These are phyloP conservation scores for Arthrobotrys musiformis DNA, from an alignment of 2,329 filamentous ascomycete genomes.

Conservation along the genomic window DNA sequence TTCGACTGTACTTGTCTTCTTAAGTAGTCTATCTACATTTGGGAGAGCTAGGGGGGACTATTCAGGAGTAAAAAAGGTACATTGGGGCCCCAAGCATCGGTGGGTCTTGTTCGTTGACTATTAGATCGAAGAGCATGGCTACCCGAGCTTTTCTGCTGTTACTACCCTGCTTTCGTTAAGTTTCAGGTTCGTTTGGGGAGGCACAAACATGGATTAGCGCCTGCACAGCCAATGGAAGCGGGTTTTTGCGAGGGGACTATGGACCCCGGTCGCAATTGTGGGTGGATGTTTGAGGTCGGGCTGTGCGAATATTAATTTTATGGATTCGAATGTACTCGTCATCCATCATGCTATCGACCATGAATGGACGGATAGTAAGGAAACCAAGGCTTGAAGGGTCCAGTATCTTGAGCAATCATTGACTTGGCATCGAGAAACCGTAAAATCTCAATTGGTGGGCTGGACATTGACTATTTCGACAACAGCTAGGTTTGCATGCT, in stretches of 20 bases:
- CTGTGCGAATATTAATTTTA: too few species aligned
- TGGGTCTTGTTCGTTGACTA: conserved; percentile 35
- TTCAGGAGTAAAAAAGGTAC: conserved; percentile 49
- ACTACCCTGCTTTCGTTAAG: conserved; percentile 45
- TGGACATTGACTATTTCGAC: background rate
- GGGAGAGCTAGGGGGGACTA: conserved; percentile 8
- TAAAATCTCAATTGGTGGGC: background rate
- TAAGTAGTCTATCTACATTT: conserved; percentile 50
- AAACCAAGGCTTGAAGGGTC: background rate
- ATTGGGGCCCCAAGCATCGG: conserved; percentile 14
- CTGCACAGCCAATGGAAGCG: conserved; percentile 44
- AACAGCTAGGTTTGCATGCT: background rate
- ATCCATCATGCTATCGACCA: conserved; percentile 6
- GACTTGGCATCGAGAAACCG: background rate
- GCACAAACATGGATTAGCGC: conserved; percentile 55
- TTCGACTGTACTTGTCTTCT: conserved; percentile 52
- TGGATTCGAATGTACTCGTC: conserved; percentile 27
- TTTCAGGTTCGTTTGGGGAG: conserved; percentile 55
- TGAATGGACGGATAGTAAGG: background rate
- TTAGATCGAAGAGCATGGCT: conserved; percentile 36
- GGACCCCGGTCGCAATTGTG: conserved; percentile 8
- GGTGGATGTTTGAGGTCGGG: conserved; percentile 28
- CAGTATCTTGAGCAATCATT: background rate
- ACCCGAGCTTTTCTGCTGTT: conserved; percentile 44
- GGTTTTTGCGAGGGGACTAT: background rate